A percentile compares a stretch with the other conserved stretches of the same genome.
Evolutionary conservation across 495 filamentous ascomycete genomes (phyloP).

Genomic region (Sordaria brevicollis): DNA sequence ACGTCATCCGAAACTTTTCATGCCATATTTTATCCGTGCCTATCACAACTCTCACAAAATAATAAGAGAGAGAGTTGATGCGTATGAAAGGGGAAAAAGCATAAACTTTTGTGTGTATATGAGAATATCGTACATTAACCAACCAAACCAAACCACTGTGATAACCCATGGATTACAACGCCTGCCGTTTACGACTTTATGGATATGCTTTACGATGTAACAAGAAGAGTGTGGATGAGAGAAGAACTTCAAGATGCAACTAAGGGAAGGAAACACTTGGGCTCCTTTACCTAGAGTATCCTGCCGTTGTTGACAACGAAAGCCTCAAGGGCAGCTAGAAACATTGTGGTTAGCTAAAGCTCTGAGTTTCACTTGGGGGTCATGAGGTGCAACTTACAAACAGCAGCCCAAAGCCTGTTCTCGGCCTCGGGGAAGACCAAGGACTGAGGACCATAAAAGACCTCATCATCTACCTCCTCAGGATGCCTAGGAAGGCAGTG

Average conservation of each 20-base stretch:
- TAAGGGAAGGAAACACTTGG: constrained; percentile 4
- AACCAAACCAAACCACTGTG: not conserved
- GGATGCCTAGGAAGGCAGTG: constrained; percentile 91
- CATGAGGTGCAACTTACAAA: constrained; percentile 38
- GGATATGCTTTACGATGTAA: not conserved
- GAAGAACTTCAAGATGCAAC: not conserved
- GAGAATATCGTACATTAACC: not conserved
- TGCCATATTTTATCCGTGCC: too few species aligned
- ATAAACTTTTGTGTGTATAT: not conserved
- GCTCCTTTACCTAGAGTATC: constrained; percentile 20
- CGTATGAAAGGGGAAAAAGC: not conserved
- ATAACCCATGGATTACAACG: not conserved
- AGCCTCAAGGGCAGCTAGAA: constrained; percentile 61
- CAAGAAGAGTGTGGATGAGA: not conserved
- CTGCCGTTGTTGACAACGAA: constrained; percentile 88
- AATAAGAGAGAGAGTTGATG: not conserved
- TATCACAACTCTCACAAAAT: not conserved
- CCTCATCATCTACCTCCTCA: constrained; percentile 89
- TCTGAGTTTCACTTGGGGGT: not conserved
- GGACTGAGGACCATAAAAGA: constrained; percentile 74
- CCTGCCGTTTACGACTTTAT: not conserved
- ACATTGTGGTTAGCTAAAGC: not conserved
- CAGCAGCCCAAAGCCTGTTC: constrained; percentile 84
- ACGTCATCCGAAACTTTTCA: too few species aligned
- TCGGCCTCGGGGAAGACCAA: constrained; percentile 91